phyloP scores from a whole-genome alignment of 495 filamentous ascomycete species.

The Penicillium riverlandense region DNA sequence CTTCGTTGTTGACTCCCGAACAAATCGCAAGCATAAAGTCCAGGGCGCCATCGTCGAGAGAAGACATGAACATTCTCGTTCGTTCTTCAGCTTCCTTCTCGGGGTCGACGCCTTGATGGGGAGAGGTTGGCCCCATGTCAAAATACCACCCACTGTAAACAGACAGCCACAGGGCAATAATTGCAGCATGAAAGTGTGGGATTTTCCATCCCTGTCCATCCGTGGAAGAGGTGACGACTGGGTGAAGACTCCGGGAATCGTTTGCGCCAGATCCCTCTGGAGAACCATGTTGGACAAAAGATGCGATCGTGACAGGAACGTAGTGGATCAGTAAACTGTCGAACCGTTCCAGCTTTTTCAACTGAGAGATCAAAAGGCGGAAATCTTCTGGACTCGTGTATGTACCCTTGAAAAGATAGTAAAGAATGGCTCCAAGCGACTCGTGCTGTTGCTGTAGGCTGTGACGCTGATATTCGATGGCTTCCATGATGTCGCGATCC shows the following conservation, averaged over 20 bases:
- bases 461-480: constrained; percentile 60
- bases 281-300: constrained; percentile 67
- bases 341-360: constrained; percentile 65
- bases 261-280: constrained; percentile 51
- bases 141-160: constrained; percentile 87
- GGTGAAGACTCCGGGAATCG: constrained; percentile 62
- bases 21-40: constrained; percentile 83
- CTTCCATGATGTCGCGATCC: constrained; percentile 55
- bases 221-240: constrained; percentile 51
- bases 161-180: constrained; percentile 75
- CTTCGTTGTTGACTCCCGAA: constrained; percentile 62
- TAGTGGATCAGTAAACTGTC: constrained; percentile 69
- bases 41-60: constrained; percentile 84
- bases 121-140: constrained; percentile 52
- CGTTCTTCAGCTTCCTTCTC: constrained; percentile 62
- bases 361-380: constrained; percentile 51
- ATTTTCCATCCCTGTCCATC: constrained; percentile 64
- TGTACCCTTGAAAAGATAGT: constrained; percentile 66
- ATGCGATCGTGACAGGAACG: constrained; percentile 66
- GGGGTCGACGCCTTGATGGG: constrained; percentile 48
- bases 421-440: constrained; percentile 67
- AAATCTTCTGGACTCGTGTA: constrained; percentile 67
- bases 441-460: constrained; percentile 84
- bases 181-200: constrained; percentile 66
- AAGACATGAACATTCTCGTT: constrained; percentile 61